Evolutionary conservation across 164 flowering plant genomes (phyloP), one percentile per base, ranked within the genome.

Genomic region (Amborella trichopoda): DNA sequence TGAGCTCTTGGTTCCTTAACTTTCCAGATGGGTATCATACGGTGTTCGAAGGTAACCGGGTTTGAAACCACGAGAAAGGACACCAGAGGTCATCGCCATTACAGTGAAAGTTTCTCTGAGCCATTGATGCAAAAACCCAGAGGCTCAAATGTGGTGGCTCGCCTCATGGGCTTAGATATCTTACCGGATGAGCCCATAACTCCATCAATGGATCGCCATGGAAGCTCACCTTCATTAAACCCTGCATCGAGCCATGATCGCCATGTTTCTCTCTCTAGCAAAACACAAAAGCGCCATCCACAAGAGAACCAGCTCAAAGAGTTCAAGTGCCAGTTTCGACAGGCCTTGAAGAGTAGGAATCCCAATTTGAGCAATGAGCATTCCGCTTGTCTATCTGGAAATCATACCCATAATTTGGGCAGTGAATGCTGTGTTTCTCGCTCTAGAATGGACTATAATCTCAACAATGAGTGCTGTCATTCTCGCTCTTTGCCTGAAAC

Each of bases 111-210:
- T 2, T 66, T 69, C 2, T 55, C 79, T 38, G 79, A 71, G 6
- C 52, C 53, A 21, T 60, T 57, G 60, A 58, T 39, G 50, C 75
- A 80, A 5, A 42, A 8, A 13, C 6, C 14, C 23, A 80, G 90
- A 4, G 69, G 75, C 0, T 94, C 95, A 38, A 79, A 36, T 50
- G 61, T 90, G 1, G 95, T 90, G 6, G 98, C 95, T 8, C 74
- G 98, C 21, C 50, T 90, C 1, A 86, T 90, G 98, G 98, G 98
- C 52, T 80, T 90, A 12, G 98, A 90, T 48, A 64, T 80, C 4
- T 73, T 90, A 10, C 95, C 97, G 3, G 87, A 78, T 20, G 45
- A 40, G 13, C 4, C 48, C 65, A 6, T 59, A 69, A 6, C 40
- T 56, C 13, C 33, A 37, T 13, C n/a, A n/a, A n/a, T n/a, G n/a